A percentile compares a stretch with the other conserved stretches of the same genome.
Evolutionary conservation across 148 eudicot genomes (phyloP).

Genomic region (Cornus controversa): DNA sequence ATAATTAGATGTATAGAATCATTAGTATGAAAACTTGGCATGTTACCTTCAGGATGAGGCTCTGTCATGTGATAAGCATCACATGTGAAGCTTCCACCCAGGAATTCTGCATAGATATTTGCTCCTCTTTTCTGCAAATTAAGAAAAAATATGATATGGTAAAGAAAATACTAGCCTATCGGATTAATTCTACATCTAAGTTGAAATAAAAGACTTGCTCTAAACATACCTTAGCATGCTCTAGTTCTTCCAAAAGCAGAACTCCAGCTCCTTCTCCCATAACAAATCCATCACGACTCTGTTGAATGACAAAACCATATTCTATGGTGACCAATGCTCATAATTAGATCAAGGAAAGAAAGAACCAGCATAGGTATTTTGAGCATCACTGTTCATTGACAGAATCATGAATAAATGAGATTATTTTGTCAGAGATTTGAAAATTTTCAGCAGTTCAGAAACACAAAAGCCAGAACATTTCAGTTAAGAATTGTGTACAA

Average conservation of each 20-base stretch:
- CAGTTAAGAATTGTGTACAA: background rate
- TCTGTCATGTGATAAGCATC: conserved; percentile 99
- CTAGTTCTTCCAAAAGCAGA: conserved; percentile 88
- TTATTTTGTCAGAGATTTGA: background rate
- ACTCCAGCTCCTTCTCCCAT: conserved; percentile 99
- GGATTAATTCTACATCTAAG: background rate
- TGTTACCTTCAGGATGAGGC: conserved; percentile 90
- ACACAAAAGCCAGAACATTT: background rate
- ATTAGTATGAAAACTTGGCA: background rate
- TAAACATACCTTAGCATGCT: conserved; percentile 75
- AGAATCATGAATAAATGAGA: background rate
- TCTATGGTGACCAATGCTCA: conserved; percentile 6
- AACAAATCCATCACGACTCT: conserved; percentile 97
- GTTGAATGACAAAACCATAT: conserved; percentile 20
- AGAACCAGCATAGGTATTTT: background rate
- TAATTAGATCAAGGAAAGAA: background rate
- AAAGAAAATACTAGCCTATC: background rate
- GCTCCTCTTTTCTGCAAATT: conserved; percentile 81
- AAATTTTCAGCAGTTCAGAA: background rate
- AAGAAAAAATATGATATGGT: background rate
- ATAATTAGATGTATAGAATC: conserved; percentile 1
- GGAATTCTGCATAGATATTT: conserved; percentile 84
- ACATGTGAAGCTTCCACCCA: conserved; percentile 96
- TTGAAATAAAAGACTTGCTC: background rate
- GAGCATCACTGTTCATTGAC: background rate